Base-by-base conservation (phyloP, 352 stramenopile genomes). In the Phytophthora quininea region DNA sequence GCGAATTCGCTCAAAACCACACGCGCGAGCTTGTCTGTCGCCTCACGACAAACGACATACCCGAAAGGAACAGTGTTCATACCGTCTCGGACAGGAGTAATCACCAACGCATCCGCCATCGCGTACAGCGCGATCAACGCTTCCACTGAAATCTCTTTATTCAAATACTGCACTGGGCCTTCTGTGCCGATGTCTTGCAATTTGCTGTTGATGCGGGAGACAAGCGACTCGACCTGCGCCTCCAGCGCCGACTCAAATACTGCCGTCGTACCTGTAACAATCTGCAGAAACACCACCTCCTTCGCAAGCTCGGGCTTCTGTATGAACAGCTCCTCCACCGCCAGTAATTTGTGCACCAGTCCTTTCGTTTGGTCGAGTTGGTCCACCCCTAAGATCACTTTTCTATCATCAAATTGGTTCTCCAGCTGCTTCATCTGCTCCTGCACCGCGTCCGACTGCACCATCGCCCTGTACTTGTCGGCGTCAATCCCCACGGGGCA, bases 201-300 rank as follows among this genome's bases (percentile, higher is more conserved):
- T 46, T 91, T 97, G 68, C 90, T 95, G 73, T 98, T 98, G 69
- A 98, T 98, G 3, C 91, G 77, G 8, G 89, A 96, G 2, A 98
- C 91, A 12, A 97, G 73, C 51, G 91, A 85, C 68, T 98, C 92
- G 4, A 98, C 88, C 55, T 97, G 89, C 15, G 88, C 81, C 45
- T 86, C 89, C 0, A 98, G 67, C 0, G 91, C 91, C 10, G 80
- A 87, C 46, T 88, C 76, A 29, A 78, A 79, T 4, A 80, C 71
- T 3, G 69, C 70, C 4, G 66, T 62, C 5, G 80, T 69, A 33
- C 81, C 81, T 6, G 83, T 91, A 4, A 92, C 86, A 54, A 99
- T 98, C 72, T 98, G 96, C 35, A 99, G 75, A 47, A 99, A 89
- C 4, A 98, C 94, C 30, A 98, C 91, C 63, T 99, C 96, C 29